Percentiles rank a stretch among this genome's conserved stretches.
Conservation (phyloP, 1,284 basidiomycete genomes). For the Neotropicomus parvogracilis region DNA sequence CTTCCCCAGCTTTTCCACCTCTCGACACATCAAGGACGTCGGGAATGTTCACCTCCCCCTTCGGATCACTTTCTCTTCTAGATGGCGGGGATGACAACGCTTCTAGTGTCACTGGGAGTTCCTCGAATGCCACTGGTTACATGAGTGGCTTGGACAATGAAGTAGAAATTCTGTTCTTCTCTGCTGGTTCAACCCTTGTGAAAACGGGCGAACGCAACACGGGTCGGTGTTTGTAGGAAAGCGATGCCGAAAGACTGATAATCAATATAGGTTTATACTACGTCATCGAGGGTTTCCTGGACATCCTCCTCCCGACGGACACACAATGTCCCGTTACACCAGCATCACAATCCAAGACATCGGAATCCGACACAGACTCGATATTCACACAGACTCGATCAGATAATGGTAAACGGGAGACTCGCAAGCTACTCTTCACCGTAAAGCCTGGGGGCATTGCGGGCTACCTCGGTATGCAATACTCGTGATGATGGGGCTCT, state of each 20-base stretch:
- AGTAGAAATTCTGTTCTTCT: conserved; percentile 93
- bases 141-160: conserved; percentile 88
- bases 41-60: conserved; percentile 68
- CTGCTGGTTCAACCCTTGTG: conserved; percentile 82
- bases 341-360: conserved; percentile 22
- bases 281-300: conserved; percentile 96
- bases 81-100: conserved; percentile 63
- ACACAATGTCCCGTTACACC: conserved; percentile 34
- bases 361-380: conserved; percentile 24
- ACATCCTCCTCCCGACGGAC: conserved; percentile 73
- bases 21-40: conserved; percentile 45
- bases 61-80: conserved; percentile 81
- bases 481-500: not conserved
- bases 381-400: conserved; percentile 17
- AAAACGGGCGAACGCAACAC: conserved; percentile 89
- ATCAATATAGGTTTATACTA: conserved; percentile 79
- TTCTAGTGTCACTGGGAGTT: conserved; percentile 64
- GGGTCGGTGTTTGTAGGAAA: conserved; percentile 40
- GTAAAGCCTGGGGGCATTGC: conserved; percentile 98
- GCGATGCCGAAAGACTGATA: conserved; percentile 4
- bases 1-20: conserved; percentile 60
- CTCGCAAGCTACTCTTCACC: conserved; percentile 78
- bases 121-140: conserved; percentile 56
- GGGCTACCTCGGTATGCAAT: conserved; percentile 80
- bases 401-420: conserved; percentile 21